Evolutionary conservation across 306 rosid genomes (phyloP).

Genomic region (Glycine tomentella): DNA sequence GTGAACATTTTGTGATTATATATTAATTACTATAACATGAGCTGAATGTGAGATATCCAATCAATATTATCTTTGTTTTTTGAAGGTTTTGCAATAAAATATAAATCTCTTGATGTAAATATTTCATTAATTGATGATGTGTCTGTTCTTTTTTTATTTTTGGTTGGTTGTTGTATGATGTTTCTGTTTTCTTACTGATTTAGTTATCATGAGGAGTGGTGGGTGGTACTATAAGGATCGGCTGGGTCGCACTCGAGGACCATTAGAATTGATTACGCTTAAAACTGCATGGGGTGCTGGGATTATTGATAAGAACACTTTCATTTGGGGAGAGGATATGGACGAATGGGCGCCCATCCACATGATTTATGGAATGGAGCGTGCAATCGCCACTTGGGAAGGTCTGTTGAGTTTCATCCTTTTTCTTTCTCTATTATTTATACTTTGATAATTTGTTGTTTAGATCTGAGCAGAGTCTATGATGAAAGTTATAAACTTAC

Average conservation of each 20-base stretch:
- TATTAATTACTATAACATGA: background rate
- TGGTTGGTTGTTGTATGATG: constrained; percentile 39
- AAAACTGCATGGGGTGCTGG: constrained; percentile 97
- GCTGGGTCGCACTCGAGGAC: constrained; percentile 89
- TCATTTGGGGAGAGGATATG: constrained; percentile 98
- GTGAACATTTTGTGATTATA: background rate
- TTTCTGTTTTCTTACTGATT: constrained; percentile 17
- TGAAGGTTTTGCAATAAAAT: constrained; percentile 39
- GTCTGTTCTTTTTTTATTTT: constrained; percentile 15
- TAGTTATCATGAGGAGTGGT: constrained; percentile 91
- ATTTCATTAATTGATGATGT: constrained; percentile 13
- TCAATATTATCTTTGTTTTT: constrained; percentile 9
- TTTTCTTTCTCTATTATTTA: constrained; percentile 6
- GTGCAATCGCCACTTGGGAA: constrained; percentile 97
- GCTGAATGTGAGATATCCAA: constrained; percentile 21
- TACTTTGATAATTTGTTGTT: background rate
- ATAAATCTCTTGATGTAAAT: background rate
- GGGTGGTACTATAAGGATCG: constrained; percentile 92
- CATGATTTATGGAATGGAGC: constrained; percentile 97
- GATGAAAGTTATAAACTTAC: constrained; percentile 7
- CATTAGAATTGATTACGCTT: constrained; percentile 72
- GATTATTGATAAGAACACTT: constrained; percentile 89
- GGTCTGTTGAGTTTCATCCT: constrained; percentile 57
- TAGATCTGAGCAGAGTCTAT: constrained; percentile 22
- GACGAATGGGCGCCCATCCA: constrained; percentile 97